A percentile compares a stretch with the other conserved stretches of the same genome.
These are phyloP conservation scores for Coemansia sp. DNA, from an alignment of 192 early-diverging fungal species.

Conservation along the genomic window DNA sequence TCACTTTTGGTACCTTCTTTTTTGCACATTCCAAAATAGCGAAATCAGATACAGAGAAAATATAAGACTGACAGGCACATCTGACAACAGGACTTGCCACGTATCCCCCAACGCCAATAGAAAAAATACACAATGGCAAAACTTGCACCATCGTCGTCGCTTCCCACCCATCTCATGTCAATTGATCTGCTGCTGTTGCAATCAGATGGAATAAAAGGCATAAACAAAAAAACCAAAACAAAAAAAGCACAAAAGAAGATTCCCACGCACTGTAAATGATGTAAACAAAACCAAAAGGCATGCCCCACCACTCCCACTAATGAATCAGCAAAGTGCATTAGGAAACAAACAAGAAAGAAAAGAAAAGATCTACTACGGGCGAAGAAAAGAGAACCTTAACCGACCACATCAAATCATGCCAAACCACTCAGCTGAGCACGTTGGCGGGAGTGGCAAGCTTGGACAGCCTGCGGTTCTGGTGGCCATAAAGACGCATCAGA, in stretches of 20 bases:
- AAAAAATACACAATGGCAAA: too few species aligned
- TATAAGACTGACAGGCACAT: too few species aligned
- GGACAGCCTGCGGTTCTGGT: slow-evolving; percentile 38
- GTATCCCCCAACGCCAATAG: too few species aligned
- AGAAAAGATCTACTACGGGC: not conserved
- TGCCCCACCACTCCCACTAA: too few species aligned
- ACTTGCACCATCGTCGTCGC: too few species aligned
- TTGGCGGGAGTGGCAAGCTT: slow-evolving; percentile 18
- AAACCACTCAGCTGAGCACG: not conserved
- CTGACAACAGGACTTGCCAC: too few species aligned
- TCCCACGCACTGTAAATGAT: too few species aligned
- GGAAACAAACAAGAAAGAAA: not conserved
- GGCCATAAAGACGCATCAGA: slow-evolving; percentile 48
- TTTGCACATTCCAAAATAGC: not conserved
- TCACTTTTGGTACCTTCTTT: not conserved
- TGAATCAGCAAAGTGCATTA: not conserved
- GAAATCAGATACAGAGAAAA: too few species aligned
- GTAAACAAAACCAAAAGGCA: too few species aligned
- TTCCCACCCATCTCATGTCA: too few species aligned
- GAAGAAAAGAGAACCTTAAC: slow-evolving; percentile 4
- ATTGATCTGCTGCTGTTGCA: not conserved
- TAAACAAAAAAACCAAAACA: not conserved
- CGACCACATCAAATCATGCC: not conserved
- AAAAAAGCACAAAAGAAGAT: not conserved
- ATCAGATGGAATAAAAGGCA: not conserved